Percentiles rank a stretch among this genome's conserved stretches.
phyloP scores from a whole-genome alignment of 176 grass and related monocot genomes.

The Dactylis glomerata region DNA sequence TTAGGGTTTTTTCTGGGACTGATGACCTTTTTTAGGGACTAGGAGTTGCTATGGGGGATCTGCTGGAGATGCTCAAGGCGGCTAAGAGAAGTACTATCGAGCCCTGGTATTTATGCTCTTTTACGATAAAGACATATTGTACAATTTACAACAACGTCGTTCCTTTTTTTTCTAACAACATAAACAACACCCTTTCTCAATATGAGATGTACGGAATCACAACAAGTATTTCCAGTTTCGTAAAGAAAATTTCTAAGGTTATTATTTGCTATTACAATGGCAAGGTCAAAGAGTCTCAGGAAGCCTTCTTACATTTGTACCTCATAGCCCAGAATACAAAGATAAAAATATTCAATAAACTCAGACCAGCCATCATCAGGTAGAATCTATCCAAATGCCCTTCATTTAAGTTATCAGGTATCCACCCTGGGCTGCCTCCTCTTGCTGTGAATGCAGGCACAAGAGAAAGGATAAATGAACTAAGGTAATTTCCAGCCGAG shows the following conservation, averaged over 20 bases:
- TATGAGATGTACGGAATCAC: background rate
- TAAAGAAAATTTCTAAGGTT: background rate
- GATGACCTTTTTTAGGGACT: too few species aligned
- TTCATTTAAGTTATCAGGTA: slow-evolving; percentile 63
- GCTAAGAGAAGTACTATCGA: too few species aligned
- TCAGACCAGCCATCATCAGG: slow-evolving; percentile 46
- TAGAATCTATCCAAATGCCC: slow-evolving; percentile 65
- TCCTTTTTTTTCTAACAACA: background rate
- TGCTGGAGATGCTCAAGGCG: too few species aligned
- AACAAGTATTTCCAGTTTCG: background rate
- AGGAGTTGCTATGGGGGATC: too few species aligned
- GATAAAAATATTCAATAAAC: slow-evolving; percentile 35
- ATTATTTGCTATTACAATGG: background rate
- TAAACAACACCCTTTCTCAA: background rate
- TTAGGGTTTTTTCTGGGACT: too few species aligned
- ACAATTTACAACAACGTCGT: background rate
- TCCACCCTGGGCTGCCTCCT: slow-evolving; percentile 54
- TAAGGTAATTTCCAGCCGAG: slow-evolving; percentile 50
- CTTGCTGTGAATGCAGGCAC: slow-evolving; percentile 40
- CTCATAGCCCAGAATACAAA: slow-evolving; percentile 40
- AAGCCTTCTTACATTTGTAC: slow-evolving; percentile 43
- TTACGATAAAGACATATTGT: background rate
- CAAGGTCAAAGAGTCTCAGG: background rate
- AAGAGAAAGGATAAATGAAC: slow-evolving; percentile 54
- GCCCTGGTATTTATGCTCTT: background rate